Evolutionary conservation across 768 basidiomycete genomes (phyloP).

Genomic region (Lepiota venenata): DNA sequence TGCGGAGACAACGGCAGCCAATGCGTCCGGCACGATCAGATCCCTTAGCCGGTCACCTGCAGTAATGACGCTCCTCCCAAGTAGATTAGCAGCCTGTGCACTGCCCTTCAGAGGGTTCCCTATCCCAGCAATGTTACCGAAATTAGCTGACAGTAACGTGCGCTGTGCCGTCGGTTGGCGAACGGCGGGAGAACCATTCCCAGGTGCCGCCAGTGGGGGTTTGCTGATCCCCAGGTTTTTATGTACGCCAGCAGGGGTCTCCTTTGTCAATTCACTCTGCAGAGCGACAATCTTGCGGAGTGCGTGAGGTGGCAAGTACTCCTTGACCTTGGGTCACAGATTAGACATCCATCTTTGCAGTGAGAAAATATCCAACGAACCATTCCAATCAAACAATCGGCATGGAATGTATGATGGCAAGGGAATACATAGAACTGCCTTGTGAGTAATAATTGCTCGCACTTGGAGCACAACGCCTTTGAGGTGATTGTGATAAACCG

Average conservation of each 20-base stretch:
- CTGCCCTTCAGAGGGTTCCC: conserved; percentile 57
- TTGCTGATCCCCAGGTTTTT: conserved; percentile 21
- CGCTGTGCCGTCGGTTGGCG: conserved; percentile 53
- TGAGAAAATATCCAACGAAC: conserved; percentile 44
- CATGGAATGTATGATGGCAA: conserved; percentile 96
- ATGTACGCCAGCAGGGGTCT: conserved; percentile 20
- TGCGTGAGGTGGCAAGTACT: conserved; percentile 78
- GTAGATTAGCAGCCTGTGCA: conserved; percentile 58
- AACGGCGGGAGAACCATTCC: conserved; percentile 23
- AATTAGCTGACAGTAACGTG: conserved; percentile 73
- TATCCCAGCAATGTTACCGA: conserved; percentile 36
- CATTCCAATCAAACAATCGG: conserved; percentile 92
- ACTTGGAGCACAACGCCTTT: conserved; percentile 82
- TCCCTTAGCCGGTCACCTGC: conserved; percentile 90
- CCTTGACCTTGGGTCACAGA: conserved; percentile 67
- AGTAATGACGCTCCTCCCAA: conserved; percentile 79
- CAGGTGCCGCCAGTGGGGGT: conserved; percentile 23
- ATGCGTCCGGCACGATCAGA: conserved; percentile 90
- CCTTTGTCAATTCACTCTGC: conserved; percentile 80
- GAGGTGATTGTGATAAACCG: conserved; percentile 92
- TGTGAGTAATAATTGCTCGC: conserved; percentile 70
- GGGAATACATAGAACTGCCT: conserved; percentile 99
- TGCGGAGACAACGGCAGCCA: conserved; percentile 79
- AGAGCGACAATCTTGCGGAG: conserved; percentile 84
- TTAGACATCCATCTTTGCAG: not conserved